Evolutionary conservation across 2,329 filamentous ascomycete species (phyloP).

Genomic region (Magnaporthiopsis poae): DNA sequence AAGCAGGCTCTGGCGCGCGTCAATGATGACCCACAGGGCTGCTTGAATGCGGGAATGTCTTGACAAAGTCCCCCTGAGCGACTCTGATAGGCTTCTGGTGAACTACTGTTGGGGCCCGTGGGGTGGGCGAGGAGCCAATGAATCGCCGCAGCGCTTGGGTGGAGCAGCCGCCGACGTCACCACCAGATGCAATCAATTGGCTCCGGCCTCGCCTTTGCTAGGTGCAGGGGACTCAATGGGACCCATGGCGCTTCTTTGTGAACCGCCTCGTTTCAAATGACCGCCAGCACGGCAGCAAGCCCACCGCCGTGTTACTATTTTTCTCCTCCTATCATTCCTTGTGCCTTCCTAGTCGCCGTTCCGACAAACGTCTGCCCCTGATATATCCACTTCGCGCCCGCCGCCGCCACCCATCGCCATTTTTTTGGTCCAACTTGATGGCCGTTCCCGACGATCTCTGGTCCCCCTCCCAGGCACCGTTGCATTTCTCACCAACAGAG

Average conservation of each 20-base stretch:
- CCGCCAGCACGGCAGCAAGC: neutral
- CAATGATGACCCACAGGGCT: neutral
- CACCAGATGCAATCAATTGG: constrained; percentile 10
- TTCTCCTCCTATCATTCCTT: neutral
- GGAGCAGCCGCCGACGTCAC: constrained; percentile 19
- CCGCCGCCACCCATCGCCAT: no score
- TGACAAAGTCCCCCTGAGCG: neutral
- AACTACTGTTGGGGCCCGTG: neutral
- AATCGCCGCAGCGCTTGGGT: neutral
- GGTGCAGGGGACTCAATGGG: neutral
- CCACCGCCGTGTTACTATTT: neutral
- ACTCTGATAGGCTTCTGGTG: neutral
- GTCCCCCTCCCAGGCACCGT: neutral
- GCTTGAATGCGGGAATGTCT: neutral
- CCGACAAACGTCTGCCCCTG: neutral
- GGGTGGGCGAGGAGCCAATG: neutral
- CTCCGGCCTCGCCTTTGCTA: neutral
- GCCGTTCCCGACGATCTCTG: neutral
- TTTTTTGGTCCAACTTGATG: neutral
- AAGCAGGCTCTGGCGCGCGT: neutral
- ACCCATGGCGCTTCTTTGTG: neutral
- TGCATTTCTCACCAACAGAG: neutral
- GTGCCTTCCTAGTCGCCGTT: neutral
- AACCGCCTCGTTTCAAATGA: constrained; percentile 10
- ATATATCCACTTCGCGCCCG: neutral